A percentile compares a stretch with the other conserved stretches of the same genome.
These are phyloP conservation scores for Vitis hybrid DNA, from an alignment of 177 flowering plant genomes.

Conservation along the genomic window DNA sequence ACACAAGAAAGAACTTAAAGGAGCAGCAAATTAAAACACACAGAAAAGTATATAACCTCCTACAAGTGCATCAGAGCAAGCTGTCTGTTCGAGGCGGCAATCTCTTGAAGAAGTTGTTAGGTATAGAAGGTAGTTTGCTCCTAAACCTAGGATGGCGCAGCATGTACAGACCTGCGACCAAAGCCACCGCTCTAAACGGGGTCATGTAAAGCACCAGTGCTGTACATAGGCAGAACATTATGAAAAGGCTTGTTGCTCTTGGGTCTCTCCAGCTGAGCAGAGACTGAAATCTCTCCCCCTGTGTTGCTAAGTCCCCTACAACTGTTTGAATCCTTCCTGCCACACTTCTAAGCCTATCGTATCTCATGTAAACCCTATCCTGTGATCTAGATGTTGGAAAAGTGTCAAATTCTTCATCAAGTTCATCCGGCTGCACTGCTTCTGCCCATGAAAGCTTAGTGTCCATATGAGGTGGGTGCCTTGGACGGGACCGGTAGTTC, in stretches of 20 bases:
- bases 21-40: background rate
- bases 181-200: constrained; percentile 45
- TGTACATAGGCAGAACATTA: constrained; percentile 48
- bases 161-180: constrained; percentile 39
- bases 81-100: constrained; percentile 52
- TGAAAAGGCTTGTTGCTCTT: constrained; percentile 59
- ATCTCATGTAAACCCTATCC: constrained; percentile 55
- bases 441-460: constrained; percentile 43
- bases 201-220: constrained; percentile 58
- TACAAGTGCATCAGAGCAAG: constrained; percentile 26
- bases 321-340: constrained; percentile 71
- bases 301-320: constrained; percentile 68
- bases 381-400: constrained; percentile 39
- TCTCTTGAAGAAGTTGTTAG: constrained; percentile 62
- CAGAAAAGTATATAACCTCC: background rate
- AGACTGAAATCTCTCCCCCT: constrained; percentile 64
- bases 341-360: constrained; percentile 63
- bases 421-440: constrained; percentile 35
- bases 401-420: constrained; percentile 44
- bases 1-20: background rate
- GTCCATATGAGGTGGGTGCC: constrained; percentile 44
- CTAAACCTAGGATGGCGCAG: constrained; percentile 58
- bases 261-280: constrained; percentile 69
- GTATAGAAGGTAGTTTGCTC: constrained; percentile 53
- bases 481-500: constrained; percentile 34